phyloP scores from a whole-genome alignment of 2,329 filamentous ascomycete species.

The Microcyclosporella mali region DNA sequence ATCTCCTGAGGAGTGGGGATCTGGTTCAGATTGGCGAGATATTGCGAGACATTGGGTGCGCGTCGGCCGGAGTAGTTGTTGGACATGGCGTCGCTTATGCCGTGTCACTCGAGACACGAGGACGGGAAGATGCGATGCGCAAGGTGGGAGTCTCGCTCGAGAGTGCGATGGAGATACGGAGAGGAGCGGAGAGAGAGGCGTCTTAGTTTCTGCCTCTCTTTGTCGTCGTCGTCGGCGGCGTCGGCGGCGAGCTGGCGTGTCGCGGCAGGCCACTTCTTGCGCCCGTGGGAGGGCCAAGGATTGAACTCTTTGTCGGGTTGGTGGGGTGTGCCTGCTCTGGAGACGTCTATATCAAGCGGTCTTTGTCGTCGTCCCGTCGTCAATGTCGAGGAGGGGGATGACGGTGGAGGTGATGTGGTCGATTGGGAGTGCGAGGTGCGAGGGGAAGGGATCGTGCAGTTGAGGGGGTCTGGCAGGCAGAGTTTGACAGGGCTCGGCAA shows the following conservation, averaged over 20 bases:
- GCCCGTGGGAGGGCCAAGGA: too few species aligned
- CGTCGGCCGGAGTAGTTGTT: conserved; percentile 68
- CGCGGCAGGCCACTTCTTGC: neutral
- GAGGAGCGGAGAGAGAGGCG: neutral
- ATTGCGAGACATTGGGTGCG: conserved; percentile 82
- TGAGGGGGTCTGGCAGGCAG: too few species aligned
- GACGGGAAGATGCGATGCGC: neutral
- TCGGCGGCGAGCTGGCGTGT: neutral
- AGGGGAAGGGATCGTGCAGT: too few species aligned
- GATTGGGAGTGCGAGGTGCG: too few species aligned
- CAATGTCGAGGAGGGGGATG: too few species aligned
- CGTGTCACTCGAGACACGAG: neutral
- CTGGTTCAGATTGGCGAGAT: conserved; percentile 78
- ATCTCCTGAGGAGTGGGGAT: conserved; percentile 58
- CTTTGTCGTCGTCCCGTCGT: too few species aligned
- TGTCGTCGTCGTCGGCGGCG: neutral
- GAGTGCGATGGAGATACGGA: neutral
- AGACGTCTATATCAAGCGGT: too few species aligned
- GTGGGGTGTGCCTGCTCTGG: too few species aligned
- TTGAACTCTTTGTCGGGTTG: too few species aligned
- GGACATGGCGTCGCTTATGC: conserved; percentile 51
- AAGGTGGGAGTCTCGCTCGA: neutral
- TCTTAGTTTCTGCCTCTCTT: neutral
- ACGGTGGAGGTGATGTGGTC: too few species aligned
- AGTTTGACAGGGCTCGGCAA: too few species aligned